Evolutionary conservation across 768 basidiomycete genomes (phyloP), one percentile per base, ranked within the genome.

Genomic region (Boletus sensibilis): DNA sequence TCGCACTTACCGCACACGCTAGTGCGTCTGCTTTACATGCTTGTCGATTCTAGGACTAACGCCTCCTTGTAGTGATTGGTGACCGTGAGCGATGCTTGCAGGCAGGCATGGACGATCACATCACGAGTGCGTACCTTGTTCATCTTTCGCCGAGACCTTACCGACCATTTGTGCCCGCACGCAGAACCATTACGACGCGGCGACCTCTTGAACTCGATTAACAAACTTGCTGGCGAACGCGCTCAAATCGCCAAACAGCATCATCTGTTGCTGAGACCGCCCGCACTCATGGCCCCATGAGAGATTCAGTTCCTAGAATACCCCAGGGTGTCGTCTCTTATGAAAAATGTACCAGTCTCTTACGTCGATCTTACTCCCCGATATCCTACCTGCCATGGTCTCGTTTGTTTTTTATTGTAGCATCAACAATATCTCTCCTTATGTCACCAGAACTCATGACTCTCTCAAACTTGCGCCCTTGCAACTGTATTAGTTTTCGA

Each of bases 1-100:
- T 98, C 64, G 97, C 97, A 1, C 78, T 99, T 39, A 98, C 97
- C 1, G 96, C 96, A 3, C 96, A 99, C 73, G 96, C 96, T 48
- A 98, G 91, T 92, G 62, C 66, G 91, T 87, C 31, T 47, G 20
- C 29, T 39, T 34, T 49, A 25, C 21, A 8, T 12, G 40, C 42
- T n/a, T 47, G 8, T 40, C 5, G 21, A 42, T 37, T 23, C n/a
- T 20, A 53, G 64, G 21, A 4, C 52, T 66, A 52, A 64, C 29
- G 8, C 43, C 21, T 20, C 9, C 20, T 57, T 56, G 10, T 50
- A 93, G 91, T 95, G 94, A 92, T 94, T 64, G 94, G 94, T 63
- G 88, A 89, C 64, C 78, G 87, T 44, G 88, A 90, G 67, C 77
- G 87, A 57, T 90, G 86, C 66, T 71, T 88, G 67, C 81, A 87